Evolutionary conservation across 805 yeast genomes (phyloP).

Genomic region (Candida caryicola): DNA sequence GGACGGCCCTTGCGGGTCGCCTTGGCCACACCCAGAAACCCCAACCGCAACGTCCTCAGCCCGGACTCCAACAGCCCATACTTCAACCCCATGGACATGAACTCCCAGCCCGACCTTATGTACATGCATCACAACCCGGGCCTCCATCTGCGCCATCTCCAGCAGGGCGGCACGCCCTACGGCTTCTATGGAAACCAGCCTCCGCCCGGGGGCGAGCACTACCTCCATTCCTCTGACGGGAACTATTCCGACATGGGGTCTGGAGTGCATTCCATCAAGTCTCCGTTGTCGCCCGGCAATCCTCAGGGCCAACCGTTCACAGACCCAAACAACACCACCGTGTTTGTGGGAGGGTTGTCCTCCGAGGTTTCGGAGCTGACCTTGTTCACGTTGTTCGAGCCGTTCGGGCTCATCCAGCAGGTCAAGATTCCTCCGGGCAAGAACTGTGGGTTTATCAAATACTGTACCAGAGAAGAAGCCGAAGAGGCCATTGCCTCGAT

Average conservation of each 20-base stretch:
- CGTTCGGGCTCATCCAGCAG: conserved; percentile 67
- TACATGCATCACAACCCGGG: conserved; percentile 13
- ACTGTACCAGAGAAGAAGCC: conserved; percentile 71
- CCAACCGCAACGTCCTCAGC: conserved; percentile 2
- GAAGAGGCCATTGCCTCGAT: conserved; percentile 80
- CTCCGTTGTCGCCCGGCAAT: background rate
- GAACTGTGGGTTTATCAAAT: conserved; percentile 88
- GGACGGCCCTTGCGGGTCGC: conserved; percentile 78
- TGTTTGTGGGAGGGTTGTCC: conserved; percentile 76
- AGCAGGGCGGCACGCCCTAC: conserved; percentile 5
- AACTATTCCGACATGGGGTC: background rate
- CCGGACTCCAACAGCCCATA: background rate
- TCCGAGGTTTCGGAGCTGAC: conserved; percentile 61
- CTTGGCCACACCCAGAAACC: conserved; percentile 66
- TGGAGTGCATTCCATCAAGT: background rate
- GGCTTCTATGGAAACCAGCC: background rate
- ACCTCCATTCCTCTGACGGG: background rate
- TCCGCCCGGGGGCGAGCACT: background rate
- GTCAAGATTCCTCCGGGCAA: conserved; percentile 78
- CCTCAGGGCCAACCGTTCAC: conserved; percentile 29
- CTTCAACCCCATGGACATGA: conserved; percentile 6
- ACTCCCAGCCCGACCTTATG: conserved; percentile 14
- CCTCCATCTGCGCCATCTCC: conserved; percentile 13
- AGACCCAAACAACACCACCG: conserved; percentile 70
- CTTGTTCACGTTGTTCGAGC: conserved; percentile 58